phyloP scores from a whole-genome alignment of 495 filamentous ascomycete species.

The Thermothielavioides terrestris region DNA sequence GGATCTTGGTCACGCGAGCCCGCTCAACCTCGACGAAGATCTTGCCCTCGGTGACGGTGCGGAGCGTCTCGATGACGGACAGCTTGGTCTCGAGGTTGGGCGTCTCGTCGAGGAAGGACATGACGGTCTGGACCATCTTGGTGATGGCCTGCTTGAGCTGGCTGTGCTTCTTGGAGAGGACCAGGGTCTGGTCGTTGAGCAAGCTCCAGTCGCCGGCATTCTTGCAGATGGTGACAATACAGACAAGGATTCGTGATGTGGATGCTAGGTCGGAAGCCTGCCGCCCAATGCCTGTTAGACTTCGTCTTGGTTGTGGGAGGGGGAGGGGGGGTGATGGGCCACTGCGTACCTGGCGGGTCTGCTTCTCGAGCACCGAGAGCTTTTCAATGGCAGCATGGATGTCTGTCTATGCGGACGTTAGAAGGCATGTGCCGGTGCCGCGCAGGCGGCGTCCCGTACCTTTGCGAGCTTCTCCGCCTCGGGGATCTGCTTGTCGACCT shows the following conservation, averaged over 20 bases:
- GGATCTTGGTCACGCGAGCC: conserved; percentile 85
- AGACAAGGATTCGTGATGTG: conserved; percentile 76
- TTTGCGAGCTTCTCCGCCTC: conserved; percentile 82
- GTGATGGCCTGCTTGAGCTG: conserved; percentile 98
- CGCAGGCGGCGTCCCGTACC: conserved; percentile 38
- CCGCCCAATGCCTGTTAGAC: conserved; percentile 9
- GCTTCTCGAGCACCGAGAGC: conserved; percentile 83
- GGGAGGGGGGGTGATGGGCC: conserved; percentile 2
- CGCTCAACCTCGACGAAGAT: conserved; percentile 99
- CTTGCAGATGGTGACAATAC: conserved; percentile 90
- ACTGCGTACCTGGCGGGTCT: conserved; percentile 78
- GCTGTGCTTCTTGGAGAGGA: conserved; percentile 98
- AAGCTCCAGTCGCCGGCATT: conserved; percentile 83
- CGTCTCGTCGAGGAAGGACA: conserved; percentile 76
- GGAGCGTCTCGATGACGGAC: conserved; percentile 84
- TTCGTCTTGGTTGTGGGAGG: not conserved
- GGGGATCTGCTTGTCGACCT: conserved; percentile 82
- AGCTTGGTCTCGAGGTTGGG: conserved; percentile 80
- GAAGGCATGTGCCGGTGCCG: conserved; percentile 1
- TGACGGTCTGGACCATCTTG: conserved; percentile 96
- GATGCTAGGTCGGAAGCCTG: conserved; percentile 92
- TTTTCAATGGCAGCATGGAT: conserved; percentile 85
- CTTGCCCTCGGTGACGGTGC: conserved; percentile 98
- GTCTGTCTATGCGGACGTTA: conserved; percentile 49
- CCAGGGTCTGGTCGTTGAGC: conserved; percentile 89